Evolutionary conservation across 129 eudicot species (phyloP), one percentile per base, ranked within the genome.

Genomic region (Pittosporum tobira): DNA sequence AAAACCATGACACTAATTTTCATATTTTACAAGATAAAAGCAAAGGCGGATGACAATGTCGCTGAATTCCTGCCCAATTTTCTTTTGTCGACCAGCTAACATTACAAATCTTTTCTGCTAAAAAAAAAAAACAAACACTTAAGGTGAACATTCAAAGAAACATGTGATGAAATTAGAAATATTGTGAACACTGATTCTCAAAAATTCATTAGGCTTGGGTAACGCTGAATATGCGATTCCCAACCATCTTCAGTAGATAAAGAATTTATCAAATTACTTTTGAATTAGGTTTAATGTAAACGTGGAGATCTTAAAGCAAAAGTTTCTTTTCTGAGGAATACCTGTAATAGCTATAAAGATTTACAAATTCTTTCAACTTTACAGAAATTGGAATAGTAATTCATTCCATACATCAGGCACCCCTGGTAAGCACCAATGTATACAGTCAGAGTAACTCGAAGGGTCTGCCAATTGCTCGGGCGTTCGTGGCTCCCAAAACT

Each of bases 351-450:
- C 31, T 34, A 30, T 29, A 22, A 18, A 16, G 22, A 2, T 31
- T 6, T 38, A 31, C 45, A 31, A 56, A 30, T 18, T 9, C 12
- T 34, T 9, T 10, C 2, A n/a, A n/a, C 7, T 21, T 56, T 63
- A 75, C 57, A 84, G 69, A 61, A 80, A 78, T 23, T 90, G 95
- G 69, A 86, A 83, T 21, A 91, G 73, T 29, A 91, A 61, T 68
- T 93, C 81, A 63, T 93, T 93, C 99, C 99, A 93, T 11, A 77
- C 79, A 73, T 93, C 96, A 20, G 94, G 94, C 19, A 93, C 96
- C 2, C 99, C 99, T 12, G 99, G 99, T 79, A 93, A 77, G 71
- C 96, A 93, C 99, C 99, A 93, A 63, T 93, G 99, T 29, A 87
- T 87, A 71, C 99, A 93, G 66, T 93, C 99, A 20, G 99, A 77